These are phyloP conservation scores for Leucosporidium scottii DNA, from an alignment of 768 basidiomycete genomes.

Conservation along the genomic window DNA sequence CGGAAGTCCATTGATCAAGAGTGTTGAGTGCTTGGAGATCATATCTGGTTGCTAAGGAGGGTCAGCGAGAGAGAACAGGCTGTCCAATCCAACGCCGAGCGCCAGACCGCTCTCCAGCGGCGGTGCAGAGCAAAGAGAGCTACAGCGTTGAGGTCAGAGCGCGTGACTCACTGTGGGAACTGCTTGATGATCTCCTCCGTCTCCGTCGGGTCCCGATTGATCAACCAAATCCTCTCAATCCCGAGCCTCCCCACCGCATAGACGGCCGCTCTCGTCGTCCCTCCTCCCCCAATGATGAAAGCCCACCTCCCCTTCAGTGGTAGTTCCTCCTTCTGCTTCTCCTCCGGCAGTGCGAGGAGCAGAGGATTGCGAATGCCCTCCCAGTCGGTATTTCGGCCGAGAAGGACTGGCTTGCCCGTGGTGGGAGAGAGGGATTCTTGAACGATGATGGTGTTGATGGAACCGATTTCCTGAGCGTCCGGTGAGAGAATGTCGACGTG, in stretches of 20 bases:
- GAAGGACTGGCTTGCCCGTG: constrained; percentile 13
- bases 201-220: constrained; percentile 32
- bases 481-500: constrained; percentile 28
- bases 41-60: constrained; percentile 8
- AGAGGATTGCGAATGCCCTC: constrained; percentile 22
- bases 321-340: not conserved
- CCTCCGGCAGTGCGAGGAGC: constrained; percentile 1
- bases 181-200: constrained; percentile 5
- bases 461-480: constrained; percentile 28
- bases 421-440: too few species aligned
- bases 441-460: constrained; percentile 36
- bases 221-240: constrained; percentile 29
- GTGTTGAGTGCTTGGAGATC: constrained; percentile 14
- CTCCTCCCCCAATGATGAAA: constrained; percentile 29
- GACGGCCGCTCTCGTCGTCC: constrained; percentile 35
- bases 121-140: too few species aligned
- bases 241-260: constrained; percentile 28
- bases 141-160: too few species aligned
- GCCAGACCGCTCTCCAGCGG: not conserved
- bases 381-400: constrained; percentile 35
- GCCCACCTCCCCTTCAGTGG: constrained; percentile 16
- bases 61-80: not conserved
- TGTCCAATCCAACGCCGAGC: not conserved
- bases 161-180: not conserved
- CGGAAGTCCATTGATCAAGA: constrained; percentile 9